These are phyloP conservation scores for Rutidosis leptorrhynchoides DNA, from an alignment of 129 eudicot genomes.

Conservation along the genomic window DNA sequence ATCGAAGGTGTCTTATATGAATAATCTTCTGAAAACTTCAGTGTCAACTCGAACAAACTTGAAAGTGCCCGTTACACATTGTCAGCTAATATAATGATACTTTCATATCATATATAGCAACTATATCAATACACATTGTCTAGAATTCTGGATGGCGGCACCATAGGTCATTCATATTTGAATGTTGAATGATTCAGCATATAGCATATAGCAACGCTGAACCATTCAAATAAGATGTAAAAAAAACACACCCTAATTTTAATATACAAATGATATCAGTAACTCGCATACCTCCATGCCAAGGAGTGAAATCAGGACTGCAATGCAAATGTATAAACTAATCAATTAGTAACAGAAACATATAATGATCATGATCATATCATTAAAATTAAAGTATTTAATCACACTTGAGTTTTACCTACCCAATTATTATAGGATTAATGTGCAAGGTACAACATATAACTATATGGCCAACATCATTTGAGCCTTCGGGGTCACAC, in stretches of 20 bases:
- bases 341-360: not conserved
- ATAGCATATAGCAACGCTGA: too few species aligned
- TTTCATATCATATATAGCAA: not conserved
- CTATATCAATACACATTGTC: not conserved
- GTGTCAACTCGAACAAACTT: conserved; percentile 57
- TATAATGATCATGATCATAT: conserved; percentile 1
- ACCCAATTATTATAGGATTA: too few species aligned
- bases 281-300: conserved; percentile 55
- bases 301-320: conserved; percentile 72
- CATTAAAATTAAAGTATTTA: not conserved
- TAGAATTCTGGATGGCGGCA: too few species aligned
- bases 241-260: too few species aligned
- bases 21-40: conserved; percentile 58
- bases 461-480: too few species aligned
- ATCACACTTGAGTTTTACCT: not conserved
- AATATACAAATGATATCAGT: not conserved
- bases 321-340: conserved; percentile 25
- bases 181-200: too few species aligned
- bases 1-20: conserved; percentile 64
- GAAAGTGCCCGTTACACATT: conserved; percentile 12
- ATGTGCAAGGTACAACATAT: too few species aligned
- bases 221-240: too few species aligned
- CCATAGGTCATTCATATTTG: too few species aligned
- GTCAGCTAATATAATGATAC: conserved; percentile 6
- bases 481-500: too few species aligned